Conservation (phyloP, 2,329 filamentous ascomycete genomes). For the Fragosphaeria purpurea region DNA sequence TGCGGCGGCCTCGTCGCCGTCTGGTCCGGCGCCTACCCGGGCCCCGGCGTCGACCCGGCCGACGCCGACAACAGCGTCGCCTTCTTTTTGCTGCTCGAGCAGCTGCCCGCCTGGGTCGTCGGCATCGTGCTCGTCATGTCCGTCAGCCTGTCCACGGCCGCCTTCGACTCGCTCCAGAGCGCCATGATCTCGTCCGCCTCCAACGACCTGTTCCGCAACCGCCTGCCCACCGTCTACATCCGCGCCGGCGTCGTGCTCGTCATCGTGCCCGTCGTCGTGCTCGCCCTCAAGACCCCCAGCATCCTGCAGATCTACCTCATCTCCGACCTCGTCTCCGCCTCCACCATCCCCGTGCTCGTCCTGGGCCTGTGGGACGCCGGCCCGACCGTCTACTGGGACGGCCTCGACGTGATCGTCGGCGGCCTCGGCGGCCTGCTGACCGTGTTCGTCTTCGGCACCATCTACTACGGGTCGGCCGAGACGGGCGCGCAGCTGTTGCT, state of each 20-base stretch:
- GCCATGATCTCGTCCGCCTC: constrained; percentile 74
- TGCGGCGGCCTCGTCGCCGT: constrained; percentile 63
- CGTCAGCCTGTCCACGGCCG: constrained; percentile 62
- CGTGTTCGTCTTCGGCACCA: constrained; percentile 70
- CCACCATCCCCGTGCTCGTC: constrained; percentile 63
- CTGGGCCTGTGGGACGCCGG: constrained; percentile 56
- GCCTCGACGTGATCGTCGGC: constrained; percentile 70
- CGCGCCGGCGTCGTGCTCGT: constrained; percentile 58
- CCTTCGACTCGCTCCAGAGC: constrained; percentile 72
- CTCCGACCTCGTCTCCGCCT: constrained; percentile 67
- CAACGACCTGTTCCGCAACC: constrained; percentile 78
- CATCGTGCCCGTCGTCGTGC: constrained; percentile 63
- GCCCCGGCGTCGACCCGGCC: constrained; percentile 48
- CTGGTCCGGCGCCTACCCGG: constrained; percentile 66
- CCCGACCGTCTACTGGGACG: constrained; percentile 58
- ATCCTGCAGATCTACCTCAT: constrained; percentile 78
- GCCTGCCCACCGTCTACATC: constrained; percentile 64
- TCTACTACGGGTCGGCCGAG: constrained; percentile 62
- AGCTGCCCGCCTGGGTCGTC: constrained; percentile 70
- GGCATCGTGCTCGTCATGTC: constrained; percentile 75
- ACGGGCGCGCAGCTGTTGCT: constrained; percentile 59
- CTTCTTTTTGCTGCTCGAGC: constrained; percentile 64
- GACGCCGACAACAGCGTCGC: constrained; percentile 52
- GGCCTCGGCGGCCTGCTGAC: constrained; percentile 68
- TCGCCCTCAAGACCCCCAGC: constrained; percentile 63